Evolutionary conservation across 352 stramenopile species (phyloP), one percentile per base, ranked within the genome.

Genomic region (Phytophthora agathidicida): DNA sequence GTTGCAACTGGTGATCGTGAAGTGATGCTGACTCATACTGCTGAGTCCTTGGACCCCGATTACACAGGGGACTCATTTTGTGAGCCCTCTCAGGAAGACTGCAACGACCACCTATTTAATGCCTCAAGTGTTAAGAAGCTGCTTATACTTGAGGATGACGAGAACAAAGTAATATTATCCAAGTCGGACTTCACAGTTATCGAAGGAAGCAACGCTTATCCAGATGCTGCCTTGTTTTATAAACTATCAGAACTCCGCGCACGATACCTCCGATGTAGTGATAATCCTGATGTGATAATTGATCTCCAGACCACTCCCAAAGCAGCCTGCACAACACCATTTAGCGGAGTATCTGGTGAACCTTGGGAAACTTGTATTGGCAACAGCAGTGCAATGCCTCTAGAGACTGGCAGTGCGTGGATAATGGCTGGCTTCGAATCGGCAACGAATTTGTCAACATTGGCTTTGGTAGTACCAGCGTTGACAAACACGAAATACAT

Each of bases 111-210:
- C 1, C 19, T 88, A 5, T 89, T 89, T 26, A 85, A 73, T 17
- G 68, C 69, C 1, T 76, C 72, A 5, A 78, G 75, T 31, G 55
- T 88, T 7, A 89, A 89, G 38, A 39, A 52, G 1, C 61, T 92
- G 1, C 55, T 54, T 0, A 67, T 90, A 7, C 32, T 72, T 10
- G 82, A 92, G 36, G 82, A 92, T 47, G 82, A 92, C 17, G 76
- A 88, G 31, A 88, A 80, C 36, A 72, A 68, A 27, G 54, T 92
- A 0, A 56, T 88, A 1, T 61, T 92, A 13, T 88, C 82, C 0
- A 67, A 71, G 8, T 61, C 68, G 11, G 19, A 52, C 5, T 32
- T 91, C 14, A 33, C 60, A 4, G 45, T 91, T 7, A 52, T 75
- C 16, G 82, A 92, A 74, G 82, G 82, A 24, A 88, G 77, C 26